These are phyloP conservation scores for Choricystis sp. DNA, from an alignment of 139 green algal genomes.

Conservation along the genomic window DNA sequence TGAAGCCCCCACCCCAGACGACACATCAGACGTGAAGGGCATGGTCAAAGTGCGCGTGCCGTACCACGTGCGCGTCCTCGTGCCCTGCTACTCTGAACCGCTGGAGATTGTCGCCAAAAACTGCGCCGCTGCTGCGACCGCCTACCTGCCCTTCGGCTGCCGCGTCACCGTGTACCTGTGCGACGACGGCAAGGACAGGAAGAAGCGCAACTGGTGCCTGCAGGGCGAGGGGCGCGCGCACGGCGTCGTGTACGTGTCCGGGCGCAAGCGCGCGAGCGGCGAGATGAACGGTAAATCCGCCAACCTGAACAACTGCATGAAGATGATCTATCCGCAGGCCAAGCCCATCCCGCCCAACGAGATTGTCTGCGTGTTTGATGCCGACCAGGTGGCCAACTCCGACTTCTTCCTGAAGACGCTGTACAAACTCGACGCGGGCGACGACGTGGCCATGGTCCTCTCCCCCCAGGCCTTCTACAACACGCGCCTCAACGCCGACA, in stretches of 20 bases:
- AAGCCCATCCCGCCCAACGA: constrained; percentile 34
- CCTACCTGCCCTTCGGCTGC: constrained; percentile 22
- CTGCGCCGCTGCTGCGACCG: constrained; percentile 21
- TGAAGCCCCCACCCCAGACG: not conserved
- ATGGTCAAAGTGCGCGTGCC: constrained; percentile 4
- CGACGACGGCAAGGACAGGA: constrained; percentile 32
- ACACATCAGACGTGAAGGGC: not conserved
- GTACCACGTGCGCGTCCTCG: constrained; percentile 36
- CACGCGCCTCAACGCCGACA: constrained; percentile 44
- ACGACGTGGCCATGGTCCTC: constrained; percentile 42
- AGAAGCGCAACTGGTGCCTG: constrained; percentile 29
- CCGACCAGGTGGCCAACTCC: constrained; percentile 42
- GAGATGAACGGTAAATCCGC: constrained; percentile 11
- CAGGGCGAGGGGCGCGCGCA: constrained; percentile 7
- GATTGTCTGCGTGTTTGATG: constrained; percentile 63
- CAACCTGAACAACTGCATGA: constrained; percentile 56
- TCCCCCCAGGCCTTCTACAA: constrained; percentile 56
- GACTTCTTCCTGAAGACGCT: constrained; percentile 63
- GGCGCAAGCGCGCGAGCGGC: constrained; percentile 30
- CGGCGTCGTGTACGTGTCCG: constrained; percentile 42
- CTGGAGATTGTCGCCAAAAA: constrained; percentile 34
- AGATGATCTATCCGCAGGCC: constrained; percentile 34
- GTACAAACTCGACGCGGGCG: constrained; percentile 32
- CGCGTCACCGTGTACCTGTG: constrained; percentile 34
- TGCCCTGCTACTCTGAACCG: constrained; percentile 45